Conservation (phyloP, 2,329 filamentous ascomycete genomes). For the Microdochium nivale region DNA sequence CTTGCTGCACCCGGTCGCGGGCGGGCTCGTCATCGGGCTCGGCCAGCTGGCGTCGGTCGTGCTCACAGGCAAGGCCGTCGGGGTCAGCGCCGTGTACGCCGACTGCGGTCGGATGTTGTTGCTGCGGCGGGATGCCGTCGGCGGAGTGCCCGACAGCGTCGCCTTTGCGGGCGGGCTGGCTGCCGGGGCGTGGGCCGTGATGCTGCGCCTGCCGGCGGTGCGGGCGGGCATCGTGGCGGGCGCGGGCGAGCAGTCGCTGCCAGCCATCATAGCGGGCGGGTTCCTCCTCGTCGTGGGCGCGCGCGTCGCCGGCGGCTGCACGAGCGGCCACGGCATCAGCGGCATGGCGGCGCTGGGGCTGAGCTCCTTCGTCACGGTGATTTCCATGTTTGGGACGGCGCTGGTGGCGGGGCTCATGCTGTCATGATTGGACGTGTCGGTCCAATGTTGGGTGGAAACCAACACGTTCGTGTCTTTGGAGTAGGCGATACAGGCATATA, state of each 20-base stretch:
- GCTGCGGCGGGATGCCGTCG: neutral
- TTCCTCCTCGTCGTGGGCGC: slow-evolving; percentile 27
- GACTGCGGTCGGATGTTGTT: neutral
- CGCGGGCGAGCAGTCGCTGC: neutral
- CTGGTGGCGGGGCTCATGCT: neutral
- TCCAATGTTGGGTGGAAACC: no score
- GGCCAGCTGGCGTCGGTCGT: neutral
- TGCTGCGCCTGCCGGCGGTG: no score
- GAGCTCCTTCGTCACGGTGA: slow-evolving; percentile 26
- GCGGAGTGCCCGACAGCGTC: neutral
- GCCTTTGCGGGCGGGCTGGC: neutral
- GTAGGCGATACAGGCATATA: no score
- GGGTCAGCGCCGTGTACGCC: neutral
- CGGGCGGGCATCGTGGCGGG: neutral
- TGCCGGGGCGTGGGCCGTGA: neutral
- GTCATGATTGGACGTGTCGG: neutral
- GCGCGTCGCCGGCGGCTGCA: slow-evolving; percentile 34
- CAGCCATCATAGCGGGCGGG: neutral
- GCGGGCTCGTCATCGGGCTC: neutral
- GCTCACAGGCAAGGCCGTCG: neutral
- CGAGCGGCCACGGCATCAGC: slow-evolving; percentile 35
- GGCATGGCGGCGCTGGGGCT: slow-evolving; percentile 29
- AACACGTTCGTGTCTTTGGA: no score
- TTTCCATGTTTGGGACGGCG: neutral
- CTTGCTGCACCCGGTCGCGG: neutral